Evolutionary conservation across 2,329 filamentous ascomycete genomes (phyloP).

Genomic region (Bimuria novae-zelandiae): DNA sequence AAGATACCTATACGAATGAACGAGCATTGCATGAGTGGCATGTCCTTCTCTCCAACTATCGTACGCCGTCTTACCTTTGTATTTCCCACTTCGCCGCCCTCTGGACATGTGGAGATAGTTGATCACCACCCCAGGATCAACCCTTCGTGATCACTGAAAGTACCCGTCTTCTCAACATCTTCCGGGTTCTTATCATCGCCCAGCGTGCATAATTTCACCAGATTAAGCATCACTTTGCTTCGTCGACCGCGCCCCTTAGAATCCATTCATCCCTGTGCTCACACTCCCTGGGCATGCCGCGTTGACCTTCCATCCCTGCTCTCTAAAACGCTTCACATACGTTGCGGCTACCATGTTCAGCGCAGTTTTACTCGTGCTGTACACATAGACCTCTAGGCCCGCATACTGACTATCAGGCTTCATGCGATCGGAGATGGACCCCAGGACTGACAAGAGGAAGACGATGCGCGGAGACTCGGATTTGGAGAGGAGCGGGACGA

Average conservation of each 20-base stretch:
- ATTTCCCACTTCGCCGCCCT: too few species aligned
- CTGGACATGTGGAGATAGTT: too few species aligned
- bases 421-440: background rate
- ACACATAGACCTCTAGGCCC: background rate
- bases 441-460: background rate
- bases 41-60: too few species aligned
- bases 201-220: background rate
- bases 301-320: background rate
- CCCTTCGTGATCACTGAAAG: too few species aligned
- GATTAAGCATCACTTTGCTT: background rate
- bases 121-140: too few species aligned
- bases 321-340: background rate
- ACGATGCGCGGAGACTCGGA: background rate
- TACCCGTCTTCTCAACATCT: too few species aligned
- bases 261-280: background rate
- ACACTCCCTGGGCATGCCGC: background rate
- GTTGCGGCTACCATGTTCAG: background rate
- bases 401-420: background rate
- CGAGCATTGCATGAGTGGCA: too few species aligned
- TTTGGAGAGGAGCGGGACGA: background rate
- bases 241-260: background rate
- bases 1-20: background rate
- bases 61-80: background rate
- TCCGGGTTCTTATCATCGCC: background rate
- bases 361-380: background rate